These are phyloP conservation scores for Cardamine occulta DNA, from an alignment of 345 rosid genomes.

Conservation along the genomic window DNA sequence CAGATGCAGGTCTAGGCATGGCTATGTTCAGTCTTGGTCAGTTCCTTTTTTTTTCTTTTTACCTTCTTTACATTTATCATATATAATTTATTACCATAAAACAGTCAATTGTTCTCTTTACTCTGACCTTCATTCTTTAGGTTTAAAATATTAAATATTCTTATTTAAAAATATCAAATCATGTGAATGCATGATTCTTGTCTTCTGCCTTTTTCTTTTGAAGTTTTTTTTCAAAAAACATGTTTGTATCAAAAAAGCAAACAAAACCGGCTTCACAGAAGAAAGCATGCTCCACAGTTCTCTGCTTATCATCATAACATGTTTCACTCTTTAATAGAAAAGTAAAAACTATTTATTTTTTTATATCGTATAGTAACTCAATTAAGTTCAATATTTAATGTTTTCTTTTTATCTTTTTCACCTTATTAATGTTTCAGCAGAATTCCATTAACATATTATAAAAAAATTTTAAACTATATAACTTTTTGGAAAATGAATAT, in stretches of 20 bases:
- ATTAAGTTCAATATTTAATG: not conserved
- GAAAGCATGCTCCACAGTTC: conserved; percentile 45
- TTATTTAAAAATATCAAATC: not conserved
- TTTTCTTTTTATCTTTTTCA: not conserved
- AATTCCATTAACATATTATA: conserved; percentile 20
- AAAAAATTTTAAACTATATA: not conserved
- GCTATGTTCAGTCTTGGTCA: conserved; percentile 99
- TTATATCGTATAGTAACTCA: not conserved
- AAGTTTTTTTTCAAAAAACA: conserved; percentile 19
- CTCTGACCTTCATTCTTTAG: conserved; percentile 32
- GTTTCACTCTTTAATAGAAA: conserved; percentile 6
- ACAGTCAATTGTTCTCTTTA: conserved; percentile 39
- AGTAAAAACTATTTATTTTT: not conserved
- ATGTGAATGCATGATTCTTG: conserved; percentile 39
- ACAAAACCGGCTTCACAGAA: conserved; percentile 39
- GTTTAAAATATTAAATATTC: not conserved
- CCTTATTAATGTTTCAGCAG: conserved; percentile 28
- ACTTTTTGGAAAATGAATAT: conserved; percentile 14
- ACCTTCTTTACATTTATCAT: conserved; percentile 27
- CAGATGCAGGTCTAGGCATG: conserved; percentile 99
- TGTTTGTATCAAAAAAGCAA: conserved; percentile 42
- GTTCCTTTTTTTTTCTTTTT: conserved; percentile 39
- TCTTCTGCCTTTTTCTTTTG: conserved; percentile 17
- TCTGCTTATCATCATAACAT: conserved; percentile 43
- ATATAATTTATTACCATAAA: conserved; percentile 21